Base-by-base conservation (phyloP, 75 land plant genomes). In the Cunninghamia lanceolata region DNA sequence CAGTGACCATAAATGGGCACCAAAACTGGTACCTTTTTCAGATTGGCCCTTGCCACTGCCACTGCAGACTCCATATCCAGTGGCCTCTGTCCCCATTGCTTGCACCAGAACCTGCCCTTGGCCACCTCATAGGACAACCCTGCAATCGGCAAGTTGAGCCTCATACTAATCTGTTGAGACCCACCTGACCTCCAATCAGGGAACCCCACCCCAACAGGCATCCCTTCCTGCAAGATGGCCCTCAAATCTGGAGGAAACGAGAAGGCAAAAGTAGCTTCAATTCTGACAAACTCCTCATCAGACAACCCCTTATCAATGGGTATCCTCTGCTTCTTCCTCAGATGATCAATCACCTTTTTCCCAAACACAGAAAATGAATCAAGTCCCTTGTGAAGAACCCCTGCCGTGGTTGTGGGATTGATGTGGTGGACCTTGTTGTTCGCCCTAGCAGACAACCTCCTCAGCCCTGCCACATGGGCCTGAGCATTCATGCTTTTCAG, bases 171-270 rank as follows among this genome's bases (percentile, higher is more conserved):
- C 85, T 91, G 90, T 25, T 90, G 89, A 28, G 88, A 79, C 40
- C 88, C 84, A 3, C 90, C 53, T 4, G 93, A 66, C 30, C 99
- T 90, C 99, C 99, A 97, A 90, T 98, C 95, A 32, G 99, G 99
- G 88, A 98, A 98, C 30, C 97, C 99, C 0, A 92, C 90, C 13
- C 97, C 99, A 2, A 92, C 82, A 9, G 99, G 99, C 46, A 98
- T 85, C 47, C 94, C 99, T 38, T 92, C 90, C 45, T 91, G 89
- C 75, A 98, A 94, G 35, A 98, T 84, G 28, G 96, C 95, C 13
- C 91, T 89, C 56, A 98, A 90, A 84, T 95, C 99, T 10, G 99
- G 99, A 4, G 99, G 99, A 92, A 96, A 96, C 5, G 90, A 84
- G 93, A 98, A 96, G 34, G 90, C 92, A 59, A 94, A 89, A 47